phyloP scores from a whole-genome alignment of 2,329 filamentous ascomycete species.

The Trichoderma cornu-damae region DNA sequence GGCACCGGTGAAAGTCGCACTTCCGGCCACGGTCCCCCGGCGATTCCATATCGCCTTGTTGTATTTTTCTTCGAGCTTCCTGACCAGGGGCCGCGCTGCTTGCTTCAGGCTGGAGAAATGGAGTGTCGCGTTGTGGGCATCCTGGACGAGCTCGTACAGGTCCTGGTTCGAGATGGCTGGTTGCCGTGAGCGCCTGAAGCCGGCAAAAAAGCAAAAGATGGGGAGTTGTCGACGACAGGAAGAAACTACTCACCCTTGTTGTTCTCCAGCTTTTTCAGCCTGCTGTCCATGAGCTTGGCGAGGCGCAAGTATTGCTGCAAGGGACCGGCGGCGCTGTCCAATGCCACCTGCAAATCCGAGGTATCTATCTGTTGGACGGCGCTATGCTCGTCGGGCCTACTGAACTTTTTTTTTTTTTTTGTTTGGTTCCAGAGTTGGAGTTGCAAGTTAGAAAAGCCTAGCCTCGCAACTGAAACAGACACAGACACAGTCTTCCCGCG shows the following conservation, averaged over 20 bases:
- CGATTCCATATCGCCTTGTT: neutral
- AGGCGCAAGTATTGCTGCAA: neutral
- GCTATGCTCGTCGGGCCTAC: neutral
- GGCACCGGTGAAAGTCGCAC: too few relatives aligned
- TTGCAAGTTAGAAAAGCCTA: too few relatives aligned
- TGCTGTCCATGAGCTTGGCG: neutral
- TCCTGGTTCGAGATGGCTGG: neutral
- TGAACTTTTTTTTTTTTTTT: too few relatives aligned
- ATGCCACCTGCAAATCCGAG: neutral
- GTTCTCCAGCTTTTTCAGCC: neutral
- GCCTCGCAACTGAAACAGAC: too few relatives aligned
- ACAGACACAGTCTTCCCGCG: too few relatives aligned
- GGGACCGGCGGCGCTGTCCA: neutral
- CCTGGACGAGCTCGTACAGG: neutral
- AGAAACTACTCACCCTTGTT: neutral
- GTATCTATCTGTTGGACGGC: neutral
- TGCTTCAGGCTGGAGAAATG: neutral
- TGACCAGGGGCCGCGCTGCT: neutral
- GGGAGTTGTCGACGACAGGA: neutral
- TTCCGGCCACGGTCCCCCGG: too few relatives aligned
- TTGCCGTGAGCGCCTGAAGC: neutral
- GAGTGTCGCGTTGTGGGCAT: neutral
- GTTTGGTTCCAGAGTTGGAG: neutral
- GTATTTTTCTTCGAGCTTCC: neutral
- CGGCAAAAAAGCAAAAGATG: neutral